Conservation (phyloP, 2,329 filamentous ascomycete genomes). For the Aspergillus pseudoviridinutans region DNA sequence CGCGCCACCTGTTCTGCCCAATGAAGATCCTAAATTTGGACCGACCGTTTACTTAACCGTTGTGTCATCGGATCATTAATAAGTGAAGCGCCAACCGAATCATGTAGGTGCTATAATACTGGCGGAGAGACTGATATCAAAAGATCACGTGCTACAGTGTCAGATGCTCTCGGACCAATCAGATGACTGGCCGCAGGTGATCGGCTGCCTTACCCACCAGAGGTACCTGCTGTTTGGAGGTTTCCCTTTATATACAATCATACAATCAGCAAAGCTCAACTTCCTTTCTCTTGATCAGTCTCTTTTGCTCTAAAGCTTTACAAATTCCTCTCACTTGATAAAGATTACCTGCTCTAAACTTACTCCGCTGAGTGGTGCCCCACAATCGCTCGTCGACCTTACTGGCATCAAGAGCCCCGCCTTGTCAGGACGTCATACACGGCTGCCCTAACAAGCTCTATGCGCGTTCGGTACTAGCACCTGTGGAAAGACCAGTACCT, state of each 20-base stretch:
- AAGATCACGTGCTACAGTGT: background rate
- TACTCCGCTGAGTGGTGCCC: background rate
- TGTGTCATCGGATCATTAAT: background rate
- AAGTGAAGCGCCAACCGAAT: background rate
- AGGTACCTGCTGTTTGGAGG: background rate
- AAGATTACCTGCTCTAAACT: background rate
- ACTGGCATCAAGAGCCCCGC: conserved; percentile 5
- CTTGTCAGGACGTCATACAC: conserved; percentile 20
- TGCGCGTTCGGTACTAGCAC: background rate
- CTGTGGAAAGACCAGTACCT: background rate
- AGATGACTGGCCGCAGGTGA: background rate
- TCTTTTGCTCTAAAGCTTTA: background rate
- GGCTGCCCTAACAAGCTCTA: conserved; percentile 1
- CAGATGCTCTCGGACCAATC: background rate
- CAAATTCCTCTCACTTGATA: background rate
- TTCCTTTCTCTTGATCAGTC: background rate
- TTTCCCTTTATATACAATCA: background rate
- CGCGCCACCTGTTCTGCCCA: background rate
- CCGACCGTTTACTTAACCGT: background rate
- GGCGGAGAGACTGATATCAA: background rate
- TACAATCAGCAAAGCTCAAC: background rate
- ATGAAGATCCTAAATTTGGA: background rate
- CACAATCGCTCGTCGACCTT: background rate
- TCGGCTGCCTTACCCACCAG: background rate
- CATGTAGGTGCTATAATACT: background rate